Base-by-base conservation (phyloP, 1,284 basidiomycete genomes). In the Ceratobasidium sp. region DNA sequence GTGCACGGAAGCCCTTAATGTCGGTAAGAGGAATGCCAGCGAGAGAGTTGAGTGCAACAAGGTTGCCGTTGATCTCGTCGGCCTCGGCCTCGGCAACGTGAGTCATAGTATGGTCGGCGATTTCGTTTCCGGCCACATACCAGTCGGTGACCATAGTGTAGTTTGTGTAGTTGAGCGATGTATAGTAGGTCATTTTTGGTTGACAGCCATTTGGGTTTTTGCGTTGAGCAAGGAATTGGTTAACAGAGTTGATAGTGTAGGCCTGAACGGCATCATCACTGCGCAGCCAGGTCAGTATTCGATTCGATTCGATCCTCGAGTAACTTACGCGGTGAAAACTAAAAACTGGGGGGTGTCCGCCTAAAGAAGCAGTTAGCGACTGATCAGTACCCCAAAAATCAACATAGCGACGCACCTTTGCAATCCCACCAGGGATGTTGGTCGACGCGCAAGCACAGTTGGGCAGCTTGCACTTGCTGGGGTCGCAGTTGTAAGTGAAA, bases 81-180 rank as follows among this genome's bases (percentile, higher is more conserved):
- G 86, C 82, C 0, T 89, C 86, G 9, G 91, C 91, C 28, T 87
- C 84, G 71, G 90, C 92, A 79, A 93, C 91, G 84, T 95, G 94
- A n/a, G 93, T 94, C 92, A 95, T 94, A 46, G 93, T 94, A 84
- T 94, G 93, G 84, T 95, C 94, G n/a, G 92, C 93, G 79, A 96
- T 93, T 83, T 96, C 94, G 83, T 95, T 95, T 50, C 94, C 94
- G 7, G 91, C 91, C 59, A 95, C 93, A 83, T 87, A 95, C 91
- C 92, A 94, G 83, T 95, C 93, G 85, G 94, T 95, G 66, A 96
- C 92, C 80, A 92, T 87, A 12, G 92, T 91, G 83, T 91, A 94
- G 83, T 94, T 94, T 42, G 94, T 95, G 84, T 91, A 95, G 80
- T 89, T 89, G 70, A 94, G 85, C 3, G 91, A 92, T 6, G 89